Evolutionary conservation across 2,329 filamentous ascomycete genomes (phyloP).

Genomic region (Nemania sp.): DNA sequence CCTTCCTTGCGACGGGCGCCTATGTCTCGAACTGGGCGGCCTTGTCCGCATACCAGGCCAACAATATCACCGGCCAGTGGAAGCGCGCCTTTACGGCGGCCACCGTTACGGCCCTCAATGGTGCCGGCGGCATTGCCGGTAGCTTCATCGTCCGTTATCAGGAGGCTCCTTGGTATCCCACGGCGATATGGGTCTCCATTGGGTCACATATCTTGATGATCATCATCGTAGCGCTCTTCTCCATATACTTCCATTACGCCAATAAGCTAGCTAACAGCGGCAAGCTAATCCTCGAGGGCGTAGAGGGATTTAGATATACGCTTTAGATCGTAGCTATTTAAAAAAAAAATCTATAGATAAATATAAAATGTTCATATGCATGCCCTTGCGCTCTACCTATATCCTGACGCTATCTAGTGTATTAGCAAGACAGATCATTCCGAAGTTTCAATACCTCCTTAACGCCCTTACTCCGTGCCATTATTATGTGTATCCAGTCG

Average conservation of each 20-base stretch:
- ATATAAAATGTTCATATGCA: no score
- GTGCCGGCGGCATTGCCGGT: conserved; percentile 66
- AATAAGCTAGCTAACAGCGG: conserved; percentile 56
- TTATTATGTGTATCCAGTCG: not conserved
- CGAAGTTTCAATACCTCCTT: not conserved
- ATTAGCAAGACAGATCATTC: not conserved
- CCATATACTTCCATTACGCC: conserved; percentile 55
- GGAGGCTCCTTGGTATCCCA: conserved; percentile 66
- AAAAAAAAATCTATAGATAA: not conserved
- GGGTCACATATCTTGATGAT: conserved; percentile 66
- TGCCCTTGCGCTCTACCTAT: not conserved
- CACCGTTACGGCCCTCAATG: conserved; percentile 63
- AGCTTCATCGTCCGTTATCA: conserved; percentile 66
- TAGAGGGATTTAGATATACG: conserved; percentile 41
- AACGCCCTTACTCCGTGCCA: not conserved
- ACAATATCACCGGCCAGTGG: conserved; percentile 68
- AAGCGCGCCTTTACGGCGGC: conserved; percentile 66
- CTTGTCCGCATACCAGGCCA: conserved; percentile 65
- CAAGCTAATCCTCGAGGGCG: conserved; percentile 54
- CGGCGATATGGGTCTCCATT: conserved; percentile 70
- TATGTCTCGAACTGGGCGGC: conserved; percentile 73
- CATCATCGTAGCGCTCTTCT: conserved; percentile 55
- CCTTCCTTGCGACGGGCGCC: conserved; percentile 68
- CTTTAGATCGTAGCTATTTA: conserved; percentile 21
- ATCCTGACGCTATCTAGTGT: not conserved